These are phyloP conservation scores for Agarophyton chilense DNA, from an alignment of 23 red algal genomes.

Conservation along the genomic window DNA sequence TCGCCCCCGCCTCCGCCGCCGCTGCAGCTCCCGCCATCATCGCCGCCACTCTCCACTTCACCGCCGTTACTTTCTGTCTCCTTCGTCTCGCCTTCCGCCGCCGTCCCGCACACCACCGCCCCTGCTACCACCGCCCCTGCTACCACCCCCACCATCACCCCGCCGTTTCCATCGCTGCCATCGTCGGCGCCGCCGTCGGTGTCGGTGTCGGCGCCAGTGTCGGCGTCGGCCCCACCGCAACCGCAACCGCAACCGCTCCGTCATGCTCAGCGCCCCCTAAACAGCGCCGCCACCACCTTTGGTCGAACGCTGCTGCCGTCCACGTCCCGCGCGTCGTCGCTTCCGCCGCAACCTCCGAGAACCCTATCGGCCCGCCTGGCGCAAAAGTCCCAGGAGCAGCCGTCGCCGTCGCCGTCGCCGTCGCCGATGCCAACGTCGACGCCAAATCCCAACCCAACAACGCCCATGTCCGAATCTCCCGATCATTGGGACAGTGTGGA, in stretches of 20 bases:
- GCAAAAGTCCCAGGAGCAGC: not conserved
- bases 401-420: not conserved
- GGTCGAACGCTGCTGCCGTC: not conserved
- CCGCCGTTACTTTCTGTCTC: too few relatives aligned
- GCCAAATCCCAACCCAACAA: not conserved
- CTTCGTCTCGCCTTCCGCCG: too few relatives aligned
- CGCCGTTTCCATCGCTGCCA: not conserved
- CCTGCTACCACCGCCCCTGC: too few relatives aligned
- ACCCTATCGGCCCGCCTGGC: not conserved
- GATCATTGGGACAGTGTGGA: not conserved
- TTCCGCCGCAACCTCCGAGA: not conserved
- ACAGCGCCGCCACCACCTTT: not conserved
- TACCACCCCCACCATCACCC: not conserved
- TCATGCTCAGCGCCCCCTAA: too few relatives aligned
- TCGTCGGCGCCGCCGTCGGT: not conserved
- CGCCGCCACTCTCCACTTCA: too few relatives aligned
- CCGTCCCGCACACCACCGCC: too few relatives aligned
- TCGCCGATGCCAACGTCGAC: not conserved
- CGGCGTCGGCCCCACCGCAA: not conserved
- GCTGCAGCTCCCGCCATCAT: not conserved
- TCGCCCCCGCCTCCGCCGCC: not conserved
- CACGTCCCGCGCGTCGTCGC: too few relatives aligned
- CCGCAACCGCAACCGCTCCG: too few relatives aligned
- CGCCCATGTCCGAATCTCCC: not conserved
- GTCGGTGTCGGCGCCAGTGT: not conserved